Evolutionary conservation across 164 flowering plant genomes (phyloP), one percentile per base, ranked within the genome.

Genomic region (grape (Vitis vinifera)): DNA sequence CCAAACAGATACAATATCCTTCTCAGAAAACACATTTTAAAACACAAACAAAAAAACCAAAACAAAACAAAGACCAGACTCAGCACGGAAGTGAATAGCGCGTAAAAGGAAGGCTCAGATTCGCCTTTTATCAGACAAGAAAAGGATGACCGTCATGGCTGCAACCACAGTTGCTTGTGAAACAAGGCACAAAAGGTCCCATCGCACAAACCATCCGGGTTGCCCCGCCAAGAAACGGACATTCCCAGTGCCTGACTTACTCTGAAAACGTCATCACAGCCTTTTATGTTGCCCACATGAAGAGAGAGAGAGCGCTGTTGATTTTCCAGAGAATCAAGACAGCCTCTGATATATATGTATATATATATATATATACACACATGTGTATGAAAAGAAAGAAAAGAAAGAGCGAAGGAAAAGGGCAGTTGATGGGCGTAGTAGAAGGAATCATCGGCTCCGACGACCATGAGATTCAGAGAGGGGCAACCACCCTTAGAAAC

Each of bases 401-500:
- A 65, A 62, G 51, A 50, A 37, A 67, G 70, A 67, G 19, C 47
- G 55, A 51, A 16, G 13, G 2, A 19, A 14, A 27, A 23, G 1
- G 27, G 27, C 27, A 0, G 44, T 44, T 48, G 31, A 10, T 4
- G 16, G 16, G 8, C 27, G 27, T 23, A 23, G 27, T 1, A 27
- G 68, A 59, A 59, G 52, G 49, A 71, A 77, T 78, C 80, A 78
- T 53, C 63, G 75, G 76, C 77, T 66, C 66, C 62, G 68, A 77
- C 17, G 8, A 31, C 68, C 6, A 31, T 23, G 27, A 23, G 27
- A 23, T 23, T 50, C 80, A 64, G 70, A 63, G 75, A 53, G 63
- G 63, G 55, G 23, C 63, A 61, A 52, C 65, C 68, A 66, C 51
- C 70, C 63, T 27, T 17, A 9, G 19, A 49, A 30, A 49, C 29